These are phyloP conservation scores for Corymbia maculata DNA, from an alignment of 345 rosid species.

Conservation along the genomic window DNA sequence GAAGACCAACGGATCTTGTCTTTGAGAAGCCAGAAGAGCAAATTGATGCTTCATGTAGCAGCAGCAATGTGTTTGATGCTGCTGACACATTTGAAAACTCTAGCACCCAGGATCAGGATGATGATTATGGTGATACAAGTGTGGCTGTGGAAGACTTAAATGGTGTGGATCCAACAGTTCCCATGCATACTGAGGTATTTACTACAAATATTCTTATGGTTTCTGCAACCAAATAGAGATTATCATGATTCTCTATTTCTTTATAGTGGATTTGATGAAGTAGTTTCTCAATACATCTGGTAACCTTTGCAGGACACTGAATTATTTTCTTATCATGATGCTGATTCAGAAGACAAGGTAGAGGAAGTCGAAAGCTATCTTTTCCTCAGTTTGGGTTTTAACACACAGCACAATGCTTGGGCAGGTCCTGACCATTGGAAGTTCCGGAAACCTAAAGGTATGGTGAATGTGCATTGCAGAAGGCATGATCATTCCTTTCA, in stretches of 20 bases:
- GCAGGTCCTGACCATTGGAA: slow-evolving; percentile 99
- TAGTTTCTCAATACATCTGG: neutral
- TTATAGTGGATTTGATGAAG: neutral
- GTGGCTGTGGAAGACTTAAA: slow-evolving; percentile 32
- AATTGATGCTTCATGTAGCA: slow-evolving; percentile 17
- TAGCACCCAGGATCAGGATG: slow-evolving; percentile 34
- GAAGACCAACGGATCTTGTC: slow-evolving; percentile 41
- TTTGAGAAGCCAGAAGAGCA: slow-evolving; percentile 27
- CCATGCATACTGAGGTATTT: slow-evolving; percentile 52
- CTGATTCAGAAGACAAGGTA: slow-evolving; percentile 38
- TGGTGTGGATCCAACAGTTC: slow-evolving; percentile 35
- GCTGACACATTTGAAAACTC: slow-evolving; percentile 37
- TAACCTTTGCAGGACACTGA: slow-evolving; percentile 44
- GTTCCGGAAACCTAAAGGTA: slow-evolving; percentile 71
- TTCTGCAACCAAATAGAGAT: neutral
- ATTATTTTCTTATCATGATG: slow-evolving; percentile 23
- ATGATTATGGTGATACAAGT: slow-evolving; percentile 46
- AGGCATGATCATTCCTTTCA: neutral
- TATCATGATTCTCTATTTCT: neutral
- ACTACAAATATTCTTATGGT: neutral
- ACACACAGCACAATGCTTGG: slow-evolving; percentile 82
- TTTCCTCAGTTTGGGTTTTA: slow-evolving; percentile 57
- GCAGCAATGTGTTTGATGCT: slow-evolving; percentile 33
- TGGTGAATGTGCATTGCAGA: neutral
- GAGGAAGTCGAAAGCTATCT: slow-evolving; percentile 61